A percentile compares a stretch with the other conserved stretches of the same genome.
phyloP scores from a whole-genome alignment of 2,329 filamentous ascomycete species.

The Coniella vitis region DNA sequence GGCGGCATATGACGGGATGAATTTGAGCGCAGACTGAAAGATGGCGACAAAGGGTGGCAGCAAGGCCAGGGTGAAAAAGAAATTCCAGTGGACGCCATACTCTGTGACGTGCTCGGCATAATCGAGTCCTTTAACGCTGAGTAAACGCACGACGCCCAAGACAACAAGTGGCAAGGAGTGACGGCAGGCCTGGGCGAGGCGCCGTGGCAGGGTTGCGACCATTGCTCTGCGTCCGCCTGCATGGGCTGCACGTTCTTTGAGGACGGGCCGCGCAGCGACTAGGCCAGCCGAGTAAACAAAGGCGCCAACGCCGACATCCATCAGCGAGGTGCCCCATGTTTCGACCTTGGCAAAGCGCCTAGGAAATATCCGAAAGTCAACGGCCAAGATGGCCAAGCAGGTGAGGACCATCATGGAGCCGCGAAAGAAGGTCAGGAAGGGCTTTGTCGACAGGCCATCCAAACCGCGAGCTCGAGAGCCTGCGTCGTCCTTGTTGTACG shows the following conservation, averaged over 20 bases:
- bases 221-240: constrained; percentile 27
- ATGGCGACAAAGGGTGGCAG: constrained; percentile 83
- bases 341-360: constrained; percentile 95
- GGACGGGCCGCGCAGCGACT: constrained; percentile 74
- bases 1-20: constrained; percentile 70
- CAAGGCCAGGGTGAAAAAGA: constrained; percentile 92
- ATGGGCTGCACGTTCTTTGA: constrained; percentile 57
- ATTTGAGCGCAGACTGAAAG: constrained; percentile 63
- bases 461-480: constrained; percentile 22
- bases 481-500: constrained; percentile 19
- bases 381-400: constrained; percentile 86
- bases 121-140: constrained; percentile 87
- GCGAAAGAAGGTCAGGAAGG: constrained; percentile 87
- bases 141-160: constrained; percentile 72
- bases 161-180: constrained; percentile 78
- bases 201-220: constrained; percentile 41
- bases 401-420: constrained; percentile 88
- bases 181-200: constrained; percentile 61
- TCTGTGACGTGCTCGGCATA: constrained; percentile 97
- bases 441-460: constrained; percentile 67
- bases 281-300: constrained; percentile 94
- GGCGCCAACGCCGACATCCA: constrained; percentile 95
- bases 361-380: constrained; percentile 90
- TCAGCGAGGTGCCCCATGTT: constrained; percentile 98
- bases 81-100: constrained; percentile 99